A percentile compares a stretch with the other conserved stretches of the same genome.
Conservation (phyloP, 2,329 filamentous ascomycete species). For the Aspergillus clavatus region DNA sequence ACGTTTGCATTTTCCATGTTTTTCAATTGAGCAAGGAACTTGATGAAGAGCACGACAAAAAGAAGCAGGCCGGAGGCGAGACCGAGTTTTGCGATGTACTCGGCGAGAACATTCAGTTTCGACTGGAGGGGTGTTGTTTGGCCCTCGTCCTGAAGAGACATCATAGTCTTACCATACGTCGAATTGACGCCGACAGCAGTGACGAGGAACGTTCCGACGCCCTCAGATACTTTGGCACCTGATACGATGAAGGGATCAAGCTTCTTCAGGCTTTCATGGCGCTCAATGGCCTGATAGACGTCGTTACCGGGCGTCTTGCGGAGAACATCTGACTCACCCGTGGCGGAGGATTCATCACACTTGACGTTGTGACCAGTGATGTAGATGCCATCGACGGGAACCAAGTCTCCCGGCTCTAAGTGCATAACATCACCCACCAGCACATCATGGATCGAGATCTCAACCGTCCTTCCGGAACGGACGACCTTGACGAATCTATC, state of each 20-base stretch:
- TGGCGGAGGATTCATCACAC: slow-evolving; percentile 70
- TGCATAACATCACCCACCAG: slow-evolving; percentile 70
- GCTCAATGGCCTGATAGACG: slow-evolving; percentile 59
- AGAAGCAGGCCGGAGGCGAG: slow-evolving; percentile 66
- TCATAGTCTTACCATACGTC: slow-evolving; percentile 70
- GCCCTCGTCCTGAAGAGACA: slow-evolving; percentile 70
- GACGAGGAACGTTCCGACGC: slow-evolving; percentile 70
- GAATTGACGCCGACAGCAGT: slow-evolving; percentile 70
- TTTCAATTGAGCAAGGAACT: slow-evolving; percentile 63
- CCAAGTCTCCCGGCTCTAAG: slow-evolving; percentile 67
- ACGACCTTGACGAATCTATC: slow-evolving; percentile 69
- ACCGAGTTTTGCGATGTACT: slow-evolving; percentile 73
- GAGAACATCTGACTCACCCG: slow-evolving; percentile 69
- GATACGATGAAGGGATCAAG: slow-evolving; percentile 77
- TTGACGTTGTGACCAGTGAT: slow-evolving; percentile 62
- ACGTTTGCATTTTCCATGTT: slow-evolving; percentile 44
- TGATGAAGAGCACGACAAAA: slow-evolving; percentile 75
- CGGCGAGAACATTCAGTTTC: slow-evolving; percentile 71
- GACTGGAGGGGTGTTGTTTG: slow-evolving; percentile 74
- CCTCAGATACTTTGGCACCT: slow-evolving; percentile 71
- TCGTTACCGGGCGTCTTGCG: slow-evolving; percentile 63
- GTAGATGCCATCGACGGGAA: slow-evolving; percentile 67
- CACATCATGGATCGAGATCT: slow-evolving; percentile 66
- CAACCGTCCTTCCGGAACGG: slow-evolving; percentile 66
- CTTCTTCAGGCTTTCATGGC: slow-evolving; percentile 57